These are phyloP conservation scores for Ilex aquifolium DNA, from an alignment of 257 asterid species.

Conservation along the genomic window DNA sequence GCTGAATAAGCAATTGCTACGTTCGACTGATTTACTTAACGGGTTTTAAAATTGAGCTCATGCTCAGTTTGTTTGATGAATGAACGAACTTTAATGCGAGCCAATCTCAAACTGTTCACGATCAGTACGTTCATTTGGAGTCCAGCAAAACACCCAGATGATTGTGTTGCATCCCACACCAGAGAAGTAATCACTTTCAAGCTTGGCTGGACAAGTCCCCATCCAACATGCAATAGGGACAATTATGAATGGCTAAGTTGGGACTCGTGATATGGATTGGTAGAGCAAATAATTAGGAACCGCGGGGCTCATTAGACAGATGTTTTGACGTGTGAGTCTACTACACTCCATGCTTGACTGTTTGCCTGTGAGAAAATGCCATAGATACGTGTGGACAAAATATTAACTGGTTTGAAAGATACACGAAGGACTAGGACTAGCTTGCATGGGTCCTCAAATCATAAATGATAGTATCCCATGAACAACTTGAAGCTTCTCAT, in stretches of 20 bases:
- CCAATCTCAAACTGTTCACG: no score
- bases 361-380: constrained; percentile 14
- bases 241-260: background rate
- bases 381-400: constrained; percentile 19
- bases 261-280: constrained; percentile 11
- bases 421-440: constrained; percentile 20
- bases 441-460: constrained; percentile 25
- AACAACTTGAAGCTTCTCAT: no score
- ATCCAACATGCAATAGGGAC: constrained; percentile 9
- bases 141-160: background rate
- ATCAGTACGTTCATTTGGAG: no score
- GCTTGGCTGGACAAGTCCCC: constrained; percentile 35
- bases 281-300: constrained; percentile 11
- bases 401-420: constrained; percentile 13
- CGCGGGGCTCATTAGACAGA: background rate
- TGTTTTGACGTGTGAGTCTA: constrained; percentile 15
- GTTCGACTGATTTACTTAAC: no score
- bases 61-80: no score
- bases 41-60: no score
- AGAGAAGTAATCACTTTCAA: constrained; percentile 29
- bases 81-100: no score
- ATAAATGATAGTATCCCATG: background rate
- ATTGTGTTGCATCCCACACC: constrained; percentile 10
- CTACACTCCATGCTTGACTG: constrained; percentile 28
- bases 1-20: no score